Conservation (phyloP, 306 rosid species). For the Mucuna pruriens region DNA sequence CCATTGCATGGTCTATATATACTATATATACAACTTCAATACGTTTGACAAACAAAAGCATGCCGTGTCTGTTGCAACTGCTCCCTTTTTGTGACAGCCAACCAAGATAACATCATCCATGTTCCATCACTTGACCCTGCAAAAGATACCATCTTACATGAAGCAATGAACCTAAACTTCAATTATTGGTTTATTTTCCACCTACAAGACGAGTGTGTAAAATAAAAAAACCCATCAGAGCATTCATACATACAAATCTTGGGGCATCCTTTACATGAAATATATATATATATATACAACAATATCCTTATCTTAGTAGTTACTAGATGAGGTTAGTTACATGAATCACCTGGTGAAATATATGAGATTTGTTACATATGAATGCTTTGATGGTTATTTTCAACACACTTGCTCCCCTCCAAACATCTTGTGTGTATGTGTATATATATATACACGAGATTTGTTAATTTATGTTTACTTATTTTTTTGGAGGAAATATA, state of each 20-base stretch:
- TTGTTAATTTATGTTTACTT: too few relatives aligned
- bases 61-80: not conserved
- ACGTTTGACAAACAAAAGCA: not conserved
- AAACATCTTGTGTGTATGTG: too few relatives aligned
- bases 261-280: not conserved
- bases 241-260: not conserved
- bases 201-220: not conserved
- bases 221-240: not conserved
- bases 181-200: not conserved
- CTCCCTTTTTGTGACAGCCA: slow-evolving; percentile 24
- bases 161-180: slow-evolving; percentile 4
- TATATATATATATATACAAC: not conserved
- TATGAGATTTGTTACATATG: too few relatives aligned
- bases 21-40: slow-evolving; percentile 8
- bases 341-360: too few relatives aligned
- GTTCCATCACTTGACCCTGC: slow-evolving; percentile 18
- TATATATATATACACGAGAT: too few relatives aligned
- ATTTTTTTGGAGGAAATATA: too few relatives aligned
- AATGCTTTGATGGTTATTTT: too few relatives aligned
- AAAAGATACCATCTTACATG: not conserved
- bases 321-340: too few relatives aligned
- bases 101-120: slow-evolving; percentile 4
- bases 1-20: not conserved
- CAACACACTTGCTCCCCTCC: too few relatives aligned
- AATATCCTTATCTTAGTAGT: too few relatives aligned